These are phyloP conservation scores for Cucurbita argyrosperma DNA, from an alignment of 306 rosid species.

Conservation along the genomic window DNA sequence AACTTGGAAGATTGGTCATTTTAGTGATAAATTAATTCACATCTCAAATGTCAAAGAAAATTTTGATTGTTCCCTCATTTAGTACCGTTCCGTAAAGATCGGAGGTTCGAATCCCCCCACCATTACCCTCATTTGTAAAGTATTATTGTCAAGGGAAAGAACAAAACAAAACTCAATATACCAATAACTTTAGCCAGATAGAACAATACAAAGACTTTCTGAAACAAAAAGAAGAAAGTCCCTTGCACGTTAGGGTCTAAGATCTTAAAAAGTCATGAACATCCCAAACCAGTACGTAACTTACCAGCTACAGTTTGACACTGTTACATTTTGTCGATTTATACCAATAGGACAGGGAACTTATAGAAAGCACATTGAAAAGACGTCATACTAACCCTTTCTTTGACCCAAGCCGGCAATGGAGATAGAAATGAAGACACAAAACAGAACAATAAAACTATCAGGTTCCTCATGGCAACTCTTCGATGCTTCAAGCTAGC, in stretches of 20 bases:
- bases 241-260: background rate
- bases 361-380: background rate
- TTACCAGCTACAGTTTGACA: background rate
- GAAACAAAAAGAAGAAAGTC: constrained; percentile 1
- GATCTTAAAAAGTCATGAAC: background rate
- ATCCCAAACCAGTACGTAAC: background rate
- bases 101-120: background rate
- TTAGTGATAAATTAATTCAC: background rate
- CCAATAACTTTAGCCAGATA: background rate
- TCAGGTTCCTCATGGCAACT: background rate
- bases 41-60: background rate
- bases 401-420: background rate
- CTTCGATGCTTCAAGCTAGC: background rate
- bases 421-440: background rate
- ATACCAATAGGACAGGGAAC: background rate
- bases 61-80: background rate
- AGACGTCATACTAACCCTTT: background rate
- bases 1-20: background rate
- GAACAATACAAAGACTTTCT: background rate
- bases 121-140: background rate
- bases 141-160: background rate
- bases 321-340: background rate
- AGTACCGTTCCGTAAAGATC: background rate
- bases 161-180: background rate
- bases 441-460: background rate